Conservation (phyloP, 1,284 basidiomycete species). For the Naganishia albida region DNA sequence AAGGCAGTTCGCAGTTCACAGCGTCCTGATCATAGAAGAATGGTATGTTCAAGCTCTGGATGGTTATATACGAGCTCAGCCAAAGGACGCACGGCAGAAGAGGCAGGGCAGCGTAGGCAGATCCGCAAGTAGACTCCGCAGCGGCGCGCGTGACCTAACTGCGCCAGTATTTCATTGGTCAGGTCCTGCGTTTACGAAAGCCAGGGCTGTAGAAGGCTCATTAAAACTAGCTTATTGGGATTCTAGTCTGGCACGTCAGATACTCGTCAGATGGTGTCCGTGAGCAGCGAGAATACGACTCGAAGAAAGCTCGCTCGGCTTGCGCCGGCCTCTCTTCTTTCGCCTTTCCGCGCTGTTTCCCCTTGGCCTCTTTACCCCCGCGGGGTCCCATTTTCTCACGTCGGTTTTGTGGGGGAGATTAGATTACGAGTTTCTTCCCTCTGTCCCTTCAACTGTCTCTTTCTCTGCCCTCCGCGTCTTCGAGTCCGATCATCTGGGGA, state of each 20-base stretch:
- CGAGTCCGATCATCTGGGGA: too few species aligned
- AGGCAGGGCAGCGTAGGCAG: background rate
- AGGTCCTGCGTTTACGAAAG: background rate
- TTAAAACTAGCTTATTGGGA: background rate
- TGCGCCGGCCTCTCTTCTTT: slow-evolving; percentile 1
- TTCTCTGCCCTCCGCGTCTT: too few species aligned
- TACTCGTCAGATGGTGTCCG: slow-evolving; percentile 10
- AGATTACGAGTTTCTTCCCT: slow-evolving; percentile 1
- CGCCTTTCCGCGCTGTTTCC: background rate
- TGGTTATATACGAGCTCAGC: slow-evolving; percentile 1
- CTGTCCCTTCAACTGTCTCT: too few species aligned
- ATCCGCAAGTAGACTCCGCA: background rate
- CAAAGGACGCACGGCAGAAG: background rate
- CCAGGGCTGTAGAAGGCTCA: background rate
- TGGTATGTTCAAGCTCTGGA: background rate
- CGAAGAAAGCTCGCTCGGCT: background rate
- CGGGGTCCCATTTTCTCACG: background rate
- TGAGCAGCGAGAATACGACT: slow-evolving; percentile 1
- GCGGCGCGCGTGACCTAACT: background rate
- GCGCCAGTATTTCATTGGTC: background rate
- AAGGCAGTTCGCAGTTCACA: too few species aligned
- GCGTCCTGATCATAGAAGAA: too few species aligned
- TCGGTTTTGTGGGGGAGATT: slow-evolving; percentile 19
- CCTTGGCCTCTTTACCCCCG: slow-evolving; percentile 4
- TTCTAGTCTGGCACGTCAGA: background rate